Base-by-base conservation (phyloP, 352 stramenopile species). In the Globisporangium abappressorium region DNA sequence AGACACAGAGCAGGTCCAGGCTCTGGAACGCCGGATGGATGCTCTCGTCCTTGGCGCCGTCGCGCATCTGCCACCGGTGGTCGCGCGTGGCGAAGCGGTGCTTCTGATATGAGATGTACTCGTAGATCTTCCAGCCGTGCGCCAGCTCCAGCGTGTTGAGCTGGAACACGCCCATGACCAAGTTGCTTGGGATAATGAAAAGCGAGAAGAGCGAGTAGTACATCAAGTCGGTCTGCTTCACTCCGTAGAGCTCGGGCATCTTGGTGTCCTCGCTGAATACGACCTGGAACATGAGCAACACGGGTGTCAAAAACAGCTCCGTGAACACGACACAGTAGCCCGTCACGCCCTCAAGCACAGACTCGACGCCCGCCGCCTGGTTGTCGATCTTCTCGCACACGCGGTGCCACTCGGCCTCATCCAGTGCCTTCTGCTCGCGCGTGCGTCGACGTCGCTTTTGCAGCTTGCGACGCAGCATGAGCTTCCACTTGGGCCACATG, bases 51-150 rank as follows among this genome's bases (percentile, higher is more conserved):
- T 92, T 72, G 2, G 90, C 81, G 46, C 89, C 69, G 15, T 81
- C 74, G 18, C 81, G 67, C 57, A 99, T 89, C 66, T 95, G 95
- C 97, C 97, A 99, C 7, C 92, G 85, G 46, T 94, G 81, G 41
- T 98, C 90, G 20, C 97, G 87, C 36, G 98, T 97, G 14, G 78
- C 80, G 74, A 99, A 99, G 34, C 96, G 87, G 72, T 98, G 98
- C 64, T 95, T 82, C 70, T 99, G 93, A 73, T 99, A 99, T 41
- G 90, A 91, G 6, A 98, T 82, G 77, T 99, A 99, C 78, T 99
- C 97, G 80, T 98, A 98, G 11, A 99, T 84, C 73, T 98, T 98
- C 95, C 96, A 99, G 8, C 97, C 97, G 65, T 98, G 93, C 9
- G 97, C 83, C 14, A 99, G 88, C 70, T 99, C 97, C 64, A 98